Evolutionary conservation across 495 filamentous ascomycete genomes (phyloP).

Genomic region (Aspergillus bridgeri): DNA sequence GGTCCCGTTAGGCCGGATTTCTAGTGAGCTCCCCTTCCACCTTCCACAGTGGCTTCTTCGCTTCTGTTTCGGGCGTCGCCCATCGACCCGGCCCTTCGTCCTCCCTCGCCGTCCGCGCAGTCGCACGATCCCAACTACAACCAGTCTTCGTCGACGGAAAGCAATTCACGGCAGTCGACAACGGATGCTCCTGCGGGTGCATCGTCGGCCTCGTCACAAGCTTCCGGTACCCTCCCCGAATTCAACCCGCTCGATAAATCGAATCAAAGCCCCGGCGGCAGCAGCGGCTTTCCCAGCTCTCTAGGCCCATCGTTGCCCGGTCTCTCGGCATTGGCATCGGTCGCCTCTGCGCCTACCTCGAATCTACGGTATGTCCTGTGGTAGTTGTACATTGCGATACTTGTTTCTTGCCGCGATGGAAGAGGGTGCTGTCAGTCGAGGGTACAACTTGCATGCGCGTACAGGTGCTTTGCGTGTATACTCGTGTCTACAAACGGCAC

Average conservation of each 20-base stretch:
- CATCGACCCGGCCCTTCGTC: conserved; percentile 52
- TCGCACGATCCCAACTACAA: conserved; percentile 38
- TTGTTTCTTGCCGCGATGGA: not conserved
- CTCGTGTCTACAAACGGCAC: not conserved
- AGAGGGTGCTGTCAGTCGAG: not conserved
- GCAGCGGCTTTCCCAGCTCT: conserved; percentile 27
- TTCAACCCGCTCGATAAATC: conserved; percentile 24
- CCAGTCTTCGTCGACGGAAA: conserved; percentile 20
- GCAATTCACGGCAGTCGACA: conserved; percentile 19
- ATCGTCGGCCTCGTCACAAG: conserved; percentile 36
- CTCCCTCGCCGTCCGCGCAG: conserved; percentile 41
- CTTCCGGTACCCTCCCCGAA: conserved; percentile 36
- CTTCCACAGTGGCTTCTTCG: conserved; percentile 50
- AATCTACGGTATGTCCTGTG: conserved; percentile 59
- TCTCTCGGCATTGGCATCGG: conserved; percentile 60
- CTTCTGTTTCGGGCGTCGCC: conserved; percentile 54
- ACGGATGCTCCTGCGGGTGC: conserved; percentile 26
- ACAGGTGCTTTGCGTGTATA: not conserved
- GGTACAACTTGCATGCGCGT: not conserved
- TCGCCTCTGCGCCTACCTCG: conserved; percentile 58
- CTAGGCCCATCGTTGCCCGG: conserved; percentile 51
- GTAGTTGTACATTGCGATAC: not conserved
- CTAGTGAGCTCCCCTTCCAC: conserved; percentile 29
- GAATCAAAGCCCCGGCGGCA: conserved; percentile 22
- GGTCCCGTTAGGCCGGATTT: conserved; percentile 38